Evolutionary conservation across 768 basidiomycete species (phyloP), one percentile per base, ranked within the genome.

Genomic region (Amanita molliuscula): DNA sequence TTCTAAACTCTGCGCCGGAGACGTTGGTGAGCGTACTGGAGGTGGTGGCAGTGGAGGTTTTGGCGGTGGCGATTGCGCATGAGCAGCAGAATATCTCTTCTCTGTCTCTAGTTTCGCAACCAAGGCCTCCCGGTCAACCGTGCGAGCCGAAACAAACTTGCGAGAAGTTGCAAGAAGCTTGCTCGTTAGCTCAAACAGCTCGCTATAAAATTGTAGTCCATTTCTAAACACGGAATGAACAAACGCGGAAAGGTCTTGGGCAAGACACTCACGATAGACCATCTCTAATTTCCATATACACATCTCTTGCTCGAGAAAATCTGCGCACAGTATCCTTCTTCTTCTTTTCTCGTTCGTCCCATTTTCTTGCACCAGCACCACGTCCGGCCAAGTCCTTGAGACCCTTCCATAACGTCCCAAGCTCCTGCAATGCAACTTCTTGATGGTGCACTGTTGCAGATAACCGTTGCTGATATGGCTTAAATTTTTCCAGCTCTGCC

Each of bases 401-500:
- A 6, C 67, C 66, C 50, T 84, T 84, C 81, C 88, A 91, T 9
- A 86, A 62, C n/a, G 70, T 64, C 9, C 78, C 72, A 7, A 96
- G 69, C 55, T 96, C 91, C 52, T 89, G 76, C 20, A 98, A 58
- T 1, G 80, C 74, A 7, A 73, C 63, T 48, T 85, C 78, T 56
- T 96, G 89, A 28, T 86, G 82, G 50, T 82, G 80, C 0, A 92
- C 76, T 0, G 91, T 90, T 2, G 84, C 76, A 4, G 78, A 68
- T 2, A 98, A 69, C 0, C 91, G 81, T 36, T 86, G 81, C 59
- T 96, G 92, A 59, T 88, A 93, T 0, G 93, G 90, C 18, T 80
- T 75, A 71, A 97, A 98, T 65, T 98, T 99, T 67, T 97, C 95
- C 18, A 98, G 77, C 62, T 98, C 93, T 7, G 84, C 78, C 0